Base-by-base conservation (phyloP, 2,329 filamentous ascomycete genomes). In the Botrytis cinerea region DNA sequence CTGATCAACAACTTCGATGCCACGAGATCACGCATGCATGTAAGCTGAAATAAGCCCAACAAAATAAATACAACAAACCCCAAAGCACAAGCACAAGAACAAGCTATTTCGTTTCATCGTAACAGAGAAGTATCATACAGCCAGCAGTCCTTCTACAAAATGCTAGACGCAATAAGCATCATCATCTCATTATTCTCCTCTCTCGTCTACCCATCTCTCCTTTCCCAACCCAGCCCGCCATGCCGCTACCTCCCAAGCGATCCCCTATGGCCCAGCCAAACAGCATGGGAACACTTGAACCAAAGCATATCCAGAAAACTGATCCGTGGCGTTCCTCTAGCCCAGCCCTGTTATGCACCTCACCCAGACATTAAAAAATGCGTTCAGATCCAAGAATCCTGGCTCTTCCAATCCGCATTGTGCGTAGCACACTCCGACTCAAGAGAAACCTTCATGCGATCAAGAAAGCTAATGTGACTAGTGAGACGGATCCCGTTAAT, bases 401-500 rank as follows among this genome's bases (percentile, higher is more conserved):
- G n/a, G 32, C 48, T 14, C 7, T 64, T 35, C 22, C 57, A 35
- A 60, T 22, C 57, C 9, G 32, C 32, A 14, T 60, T 22, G 32
- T 38, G 20, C 12, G 18, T 60, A 0, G 8, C 9, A 25, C 2
- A 6, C 4, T 60, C 18, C 1, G 20, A 18, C 28, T 25, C 57
- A 32, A 20, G 38, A 25, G 4, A 38, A 35, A 25, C 10, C 2
- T 12, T 20, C 6, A 35, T 38, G 10, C 25, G 28, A 35, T 2
- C n/a, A 35, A 32, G 2, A 25, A 60, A 35, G 28, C 57, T 35
- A 18, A 60, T 22, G 25, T 12, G 25, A 54, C 32, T 35, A 60
- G 82, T 51, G 78, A 80, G 45, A 74, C 77, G 32, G 80, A 81
- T 1, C 82, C 82, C 0, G 82, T 82, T 1, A 83, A 82, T 40